These are phyloP conservation scores for Xylariaceae sp. DNA, from an alignment of 2,329 filamentous ascomycete species.

Conservation along the genomic window DNA sequence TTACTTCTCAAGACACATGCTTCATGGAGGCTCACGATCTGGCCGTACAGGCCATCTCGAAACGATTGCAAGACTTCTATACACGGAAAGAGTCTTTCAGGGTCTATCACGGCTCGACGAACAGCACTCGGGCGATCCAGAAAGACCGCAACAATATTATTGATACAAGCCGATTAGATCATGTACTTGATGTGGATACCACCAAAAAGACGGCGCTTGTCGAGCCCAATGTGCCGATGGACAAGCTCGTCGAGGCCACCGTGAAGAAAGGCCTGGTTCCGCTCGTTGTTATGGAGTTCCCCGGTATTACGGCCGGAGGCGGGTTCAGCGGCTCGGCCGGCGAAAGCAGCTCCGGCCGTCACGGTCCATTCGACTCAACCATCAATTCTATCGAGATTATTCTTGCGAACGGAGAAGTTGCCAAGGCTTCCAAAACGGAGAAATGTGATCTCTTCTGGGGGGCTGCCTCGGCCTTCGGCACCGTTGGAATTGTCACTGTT, in stretches of 20 bases:
- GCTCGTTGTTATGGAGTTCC: conserved; percentile 67
- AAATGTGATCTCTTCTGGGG: conserved; percentile 60
- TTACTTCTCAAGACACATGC: background rate
- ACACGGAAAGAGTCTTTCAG: conserved; percentile 54
- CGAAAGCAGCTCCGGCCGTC: conserved; percentile 64
- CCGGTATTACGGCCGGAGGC: conserved; percentile 67
- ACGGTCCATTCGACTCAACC: conserved; percentile 62
- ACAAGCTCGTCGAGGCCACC: conserved; percentile 55
- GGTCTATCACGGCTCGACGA: conserved; percentile 75
- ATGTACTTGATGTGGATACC: conserved; percentile 58
- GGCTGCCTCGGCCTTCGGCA: conserved; percentile 62
- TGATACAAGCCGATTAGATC: conserved; percentile 61
- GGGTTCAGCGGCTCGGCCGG: conserved; percentile 65
- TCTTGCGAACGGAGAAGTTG: conserved; percentile 55
- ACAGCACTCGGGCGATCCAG: conserved; percentile 62
- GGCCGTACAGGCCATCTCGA: conserved; percentile 41
- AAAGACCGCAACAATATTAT: conserved; percentile 52
- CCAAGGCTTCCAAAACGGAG: conserved; percentile 50
- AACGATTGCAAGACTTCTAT: conserved; percentile 42
- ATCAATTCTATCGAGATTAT: conserved; percentile 62
- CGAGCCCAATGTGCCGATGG: conserved; percentile 69
- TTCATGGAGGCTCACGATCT: conserved; percentile 43
- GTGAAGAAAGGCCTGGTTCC: conserved; percentile 55
- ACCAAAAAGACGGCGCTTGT: conserved; percentile 55
- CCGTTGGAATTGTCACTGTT: conserved; percentile 62